Evolutionary conservation across 306 rosid species (phyloP).

Genomic region (Senna siamea): DNA sequence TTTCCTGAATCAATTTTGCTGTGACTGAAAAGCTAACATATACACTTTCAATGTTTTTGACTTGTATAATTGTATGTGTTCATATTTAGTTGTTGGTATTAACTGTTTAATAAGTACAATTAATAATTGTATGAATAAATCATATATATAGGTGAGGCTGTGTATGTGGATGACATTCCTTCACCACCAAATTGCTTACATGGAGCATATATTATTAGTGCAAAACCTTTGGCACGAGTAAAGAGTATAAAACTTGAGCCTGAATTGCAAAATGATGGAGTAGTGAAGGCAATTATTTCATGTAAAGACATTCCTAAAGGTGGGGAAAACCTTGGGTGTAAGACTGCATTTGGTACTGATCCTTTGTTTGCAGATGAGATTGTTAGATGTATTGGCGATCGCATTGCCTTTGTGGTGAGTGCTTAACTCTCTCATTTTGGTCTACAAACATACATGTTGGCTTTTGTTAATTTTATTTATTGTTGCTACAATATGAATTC

Average conservation of each 20-base stretch:
- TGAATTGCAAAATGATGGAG: conserved; percentile 55
- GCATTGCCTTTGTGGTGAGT: conserved; percentile 83
- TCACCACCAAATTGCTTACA: conserved; percentile 76
- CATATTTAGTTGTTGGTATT: no score
- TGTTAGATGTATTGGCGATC: conserved; percentile 69
- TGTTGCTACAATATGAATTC: no score
- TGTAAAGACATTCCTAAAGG: conserved; percentile 71
- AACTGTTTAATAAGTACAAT: no score
- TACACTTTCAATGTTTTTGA: no score
- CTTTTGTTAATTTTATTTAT: no score
- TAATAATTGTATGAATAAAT: no score
- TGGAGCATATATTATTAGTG: conserved; percentile 77
- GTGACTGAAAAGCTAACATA: no score
- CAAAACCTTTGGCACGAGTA: conserved; percentile 72
- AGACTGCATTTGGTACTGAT: conserved; percentile 59
- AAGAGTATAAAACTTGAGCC: conserved; percentile 57
- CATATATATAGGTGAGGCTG: conserved; percentile 95
- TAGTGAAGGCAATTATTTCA: conserved; percentile 59
- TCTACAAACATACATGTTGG: no score
- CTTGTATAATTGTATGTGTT: no score
- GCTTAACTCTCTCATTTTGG: conserved; percentile 21
- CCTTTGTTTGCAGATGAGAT: conserved; percentile 73
- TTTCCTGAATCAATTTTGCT: no score
- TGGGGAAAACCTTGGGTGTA: conserved; percentile 74
- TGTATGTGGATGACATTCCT: conserved; percentile 91